Base-by-base conservation (phyloP, 345 rosid species). In the Camelina laxa region DNA sequence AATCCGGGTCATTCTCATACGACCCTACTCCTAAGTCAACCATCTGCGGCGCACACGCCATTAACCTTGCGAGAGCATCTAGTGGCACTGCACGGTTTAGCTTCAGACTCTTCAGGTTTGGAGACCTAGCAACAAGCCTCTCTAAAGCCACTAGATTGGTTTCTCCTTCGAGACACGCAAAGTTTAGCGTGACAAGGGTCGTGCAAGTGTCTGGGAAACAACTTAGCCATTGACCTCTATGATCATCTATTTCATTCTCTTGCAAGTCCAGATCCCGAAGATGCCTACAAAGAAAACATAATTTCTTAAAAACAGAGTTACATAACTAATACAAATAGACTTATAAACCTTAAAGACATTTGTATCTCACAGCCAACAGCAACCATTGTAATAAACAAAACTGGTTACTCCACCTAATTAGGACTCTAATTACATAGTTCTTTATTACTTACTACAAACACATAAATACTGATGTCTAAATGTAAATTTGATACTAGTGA, bases 241-340 rank as follows among this genome's bases (percentile, higher is more conserved):
- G 88, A 84, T 95, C 99, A 75, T 92, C 97, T 16, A 95, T 81
- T 63, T 95, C 99, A 75, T 90, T 92, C 82, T 95, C 99, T 82
- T 95, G 99, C 85, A 92, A 84, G 75, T 95, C 99, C 79, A 95
- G 88, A 93, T 95, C 99, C 70, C 82, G 83, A 72, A 95, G 92
- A 73, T 33, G 69, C 88, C 99, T 95, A 61, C 60, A 55, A 69
- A 65, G 7, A 60, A 38, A 6, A 9, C 9, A 36, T 0, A n/a
- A 17, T 11, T 17, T 36, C 9, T 27, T 2, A 5, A 60, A 59
- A 60, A 17, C 44, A 33, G 9, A 58, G 42, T 13, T 33, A 16
- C 44, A 58, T 1, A 33, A 33, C 24, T 9, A 16, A 15, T n/a
- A 56, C 56, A 42, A 49, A 41, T 49, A 8, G 16, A 53, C 33